These are phyloP conservation scores for Magnusiomyces sp. DNA, from an alignment of 1,139 yeast genomes.

Conservation along the genomic window DNA sequence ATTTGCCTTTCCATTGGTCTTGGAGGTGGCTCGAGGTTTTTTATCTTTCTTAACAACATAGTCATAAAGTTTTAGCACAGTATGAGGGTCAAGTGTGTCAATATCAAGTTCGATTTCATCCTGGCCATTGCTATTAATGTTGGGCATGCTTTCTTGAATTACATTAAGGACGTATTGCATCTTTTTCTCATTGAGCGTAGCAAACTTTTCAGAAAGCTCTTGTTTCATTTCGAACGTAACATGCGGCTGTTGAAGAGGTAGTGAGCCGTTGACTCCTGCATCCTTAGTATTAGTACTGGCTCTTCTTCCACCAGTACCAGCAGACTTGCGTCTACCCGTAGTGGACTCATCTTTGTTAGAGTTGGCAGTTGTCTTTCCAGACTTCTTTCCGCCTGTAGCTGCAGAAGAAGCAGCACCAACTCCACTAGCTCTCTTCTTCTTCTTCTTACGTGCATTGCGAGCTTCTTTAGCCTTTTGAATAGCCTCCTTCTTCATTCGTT, in stretches of 20 bases:
- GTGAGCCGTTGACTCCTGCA: slow-evolving; percentile 8
- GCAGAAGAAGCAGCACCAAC: slow-evolving; percentile 16
- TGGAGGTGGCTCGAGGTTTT: slow-evolving; percentile 21
- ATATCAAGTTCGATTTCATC: slow-evolving; percentile 94
- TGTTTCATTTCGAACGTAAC: slow-evolving; percentile 92
- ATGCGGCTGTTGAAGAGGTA: slow-evolving; percentile 18
- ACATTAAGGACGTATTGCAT: slow-evolving; percentile 77
- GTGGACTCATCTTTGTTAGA: slow-evolving; percentile 3
- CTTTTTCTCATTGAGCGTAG: slow-evolving; percentile 64
- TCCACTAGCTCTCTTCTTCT: slow-evolving; percentile 29
- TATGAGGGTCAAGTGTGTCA: slow-evolving; percentile 83
- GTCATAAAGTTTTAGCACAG: slow-evolving; percentile 75
- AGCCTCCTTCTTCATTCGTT: slow-evolving; percentile 65
- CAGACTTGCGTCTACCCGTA: slow-evolving; percentile 17
- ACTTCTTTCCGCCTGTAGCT: slow-evolving; percentile 13
- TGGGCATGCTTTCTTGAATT: slow-evolving; percentile 81
- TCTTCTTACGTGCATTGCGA: slow-evolving; percentile 17
- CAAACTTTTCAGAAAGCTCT: slow-evolving; percentile 81
- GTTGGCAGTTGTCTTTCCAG: slow-evolving; percentile 7
- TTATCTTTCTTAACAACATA: slow-evolving; percentile 55
- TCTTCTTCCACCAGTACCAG: slow-evolving; percentile 16
- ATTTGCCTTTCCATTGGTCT: slow-evolving; percentile 26
- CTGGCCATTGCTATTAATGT: slow-evolving; percentile 56
- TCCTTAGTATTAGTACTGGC: slow-evolving; percentile 13
- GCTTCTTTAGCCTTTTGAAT: slow-evolving; percentile 42